phyloP scores from a whole-genome alignment of 2,329 filamentous ascomycete genomes.

The Trichoderma polysporum region DNA sequence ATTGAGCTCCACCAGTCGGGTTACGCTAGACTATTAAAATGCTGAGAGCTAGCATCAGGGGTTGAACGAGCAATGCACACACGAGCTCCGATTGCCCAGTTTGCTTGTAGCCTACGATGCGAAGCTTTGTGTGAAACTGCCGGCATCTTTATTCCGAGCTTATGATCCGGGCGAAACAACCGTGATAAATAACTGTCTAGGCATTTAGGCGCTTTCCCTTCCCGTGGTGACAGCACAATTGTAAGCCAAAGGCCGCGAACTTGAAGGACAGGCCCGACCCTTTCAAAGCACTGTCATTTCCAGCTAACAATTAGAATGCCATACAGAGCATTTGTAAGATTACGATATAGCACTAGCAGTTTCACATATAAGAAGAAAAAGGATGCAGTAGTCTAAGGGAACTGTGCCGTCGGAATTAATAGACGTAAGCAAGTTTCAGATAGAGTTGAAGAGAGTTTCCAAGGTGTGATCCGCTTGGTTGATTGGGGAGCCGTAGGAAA shows the following conservation, averaged over 20 bases:
- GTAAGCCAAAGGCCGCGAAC: neutral
- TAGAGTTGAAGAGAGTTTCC: neutral
- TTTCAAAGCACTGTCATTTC: neutral
- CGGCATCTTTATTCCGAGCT: neutral
- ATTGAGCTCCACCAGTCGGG: constrained; percentile 20
- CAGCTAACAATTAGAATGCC: neutral
- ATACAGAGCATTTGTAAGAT: neutral
- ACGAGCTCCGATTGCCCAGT: neutral
- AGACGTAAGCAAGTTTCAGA: constrained; percentile 11
- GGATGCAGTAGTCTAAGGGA: neutral
- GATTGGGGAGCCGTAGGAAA: neutral
- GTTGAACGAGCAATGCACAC: neutral
- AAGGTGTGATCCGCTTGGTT: neutral
- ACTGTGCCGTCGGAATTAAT: neutral
- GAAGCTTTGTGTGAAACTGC: neutral
- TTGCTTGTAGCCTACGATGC: neutral
- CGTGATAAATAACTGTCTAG: neutral
- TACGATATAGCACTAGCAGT: neutral
- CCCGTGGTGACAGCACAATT: neutral
- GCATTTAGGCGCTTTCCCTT: neutral
- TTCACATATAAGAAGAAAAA: neutral
- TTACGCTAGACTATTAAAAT: neutral
- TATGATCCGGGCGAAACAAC: neutral
- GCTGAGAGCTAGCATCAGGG: neutral
- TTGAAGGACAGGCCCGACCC: too few species aligned